phyloP scores from a whole-genome alignment of 108 stramenopile genomes.

The Bacterosira constricta region DNA sequence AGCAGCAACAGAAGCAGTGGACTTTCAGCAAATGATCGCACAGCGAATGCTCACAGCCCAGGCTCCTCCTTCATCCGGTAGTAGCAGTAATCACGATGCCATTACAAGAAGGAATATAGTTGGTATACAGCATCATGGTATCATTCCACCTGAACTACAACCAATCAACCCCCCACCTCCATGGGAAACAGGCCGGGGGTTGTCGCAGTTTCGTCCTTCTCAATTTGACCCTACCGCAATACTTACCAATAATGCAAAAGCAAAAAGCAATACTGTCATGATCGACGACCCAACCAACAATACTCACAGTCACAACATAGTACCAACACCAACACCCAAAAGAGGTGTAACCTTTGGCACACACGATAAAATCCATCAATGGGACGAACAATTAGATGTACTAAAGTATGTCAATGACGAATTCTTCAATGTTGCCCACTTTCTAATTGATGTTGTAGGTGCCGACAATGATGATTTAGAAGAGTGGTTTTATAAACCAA shows the following conservation, averaged over 20 bases:
- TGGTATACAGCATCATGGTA: too few relatives aligned
- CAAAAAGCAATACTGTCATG: not conserved
- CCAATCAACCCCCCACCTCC: not conserved
- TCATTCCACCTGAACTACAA: not conserved
- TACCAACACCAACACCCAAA: not conserved
- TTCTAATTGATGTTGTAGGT: conserved; percentile 23
- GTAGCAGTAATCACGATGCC: not conserved
- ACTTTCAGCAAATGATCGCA: conserved; percentile 4
- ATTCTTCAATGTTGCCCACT: conserved; percentile 34
- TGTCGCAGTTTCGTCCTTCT: too few relatives aligned
- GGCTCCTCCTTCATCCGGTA: not conserved
- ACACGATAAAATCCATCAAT: conserved; percentile 39
- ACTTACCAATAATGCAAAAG: not conserved
- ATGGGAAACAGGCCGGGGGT: not conserved
- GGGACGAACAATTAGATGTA: conserved; percentile 39
- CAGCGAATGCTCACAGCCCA: conserved; percentile 3
- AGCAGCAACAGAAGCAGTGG: not conserved
- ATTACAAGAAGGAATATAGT: too few relatives aligned
- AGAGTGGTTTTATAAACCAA: not conserved
- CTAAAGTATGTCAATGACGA: conserved; percentile 35
- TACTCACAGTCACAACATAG: not conserved
- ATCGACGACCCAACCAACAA: not conserved
- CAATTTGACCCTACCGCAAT: not conserved
- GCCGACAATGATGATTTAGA: not conserved
- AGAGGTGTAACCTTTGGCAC: conserved; percentile 27